A percentile compares a stretch with the other conserved stretches of the same genome.
Evolutionary conservation across 345 rosid species (phyloP).

Genomic region (Arabidopsis suecica): DNA sequence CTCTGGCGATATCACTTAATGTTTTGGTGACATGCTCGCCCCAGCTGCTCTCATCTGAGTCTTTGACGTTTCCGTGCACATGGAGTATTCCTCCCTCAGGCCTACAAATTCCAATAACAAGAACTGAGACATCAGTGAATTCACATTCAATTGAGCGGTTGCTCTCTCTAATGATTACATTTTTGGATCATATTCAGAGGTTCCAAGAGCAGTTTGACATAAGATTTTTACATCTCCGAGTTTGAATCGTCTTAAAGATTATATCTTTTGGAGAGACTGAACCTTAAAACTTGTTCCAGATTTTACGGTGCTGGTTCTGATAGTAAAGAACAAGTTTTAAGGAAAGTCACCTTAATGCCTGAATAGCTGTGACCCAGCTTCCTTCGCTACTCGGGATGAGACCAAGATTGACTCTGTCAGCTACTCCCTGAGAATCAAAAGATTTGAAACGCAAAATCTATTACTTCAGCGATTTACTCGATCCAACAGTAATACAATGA

Average conservation of each 20-base stretch:
- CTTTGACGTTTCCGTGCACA: constrained; percentile 89
- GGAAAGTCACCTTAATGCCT: constrained; percentile 72
- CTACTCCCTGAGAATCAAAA: constrained; percentile 66
- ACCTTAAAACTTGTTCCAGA: neutral
- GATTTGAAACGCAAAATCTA: constrained; percentile 17
- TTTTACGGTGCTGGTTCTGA: neutral
- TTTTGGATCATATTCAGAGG: neutral
- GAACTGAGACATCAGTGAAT: constrained; percentile 15
- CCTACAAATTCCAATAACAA: constrained; percentile 54
- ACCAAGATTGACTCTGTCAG: constrained; percentile 90
- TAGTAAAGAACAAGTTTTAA: constrained; percentile 19
- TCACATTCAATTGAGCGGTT: neutral
- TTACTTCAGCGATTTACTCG: neutral
- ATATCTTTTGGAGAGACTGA: neutral
- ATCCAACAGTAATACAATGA: constrained; percentile 8
- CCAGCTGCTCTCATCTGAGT: constrained; percentile 72
- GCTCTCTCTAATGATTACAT: neutral
- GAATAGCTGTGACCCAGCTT: constrained; percentile 87
- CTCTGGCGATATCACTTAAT: constrained; percentile 60
- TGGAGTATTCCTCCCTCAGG: constrained; percentile 82
- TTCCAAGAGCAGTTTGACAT: neutral
- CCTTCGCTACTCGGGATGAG: constrained; percentile 90
- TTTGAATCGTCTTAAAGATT: neutral
- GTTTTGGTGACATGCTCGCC: constrained; percentile 56
- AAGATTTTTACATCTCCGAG: neutral